A percentile compares a stretch with the other conserved stretches of the same genome.
Evolutionary conservation across 2,329 filamentous ascomycete genomes (phyloP).

Genomic region (Talaromyces sp.): DNA sequence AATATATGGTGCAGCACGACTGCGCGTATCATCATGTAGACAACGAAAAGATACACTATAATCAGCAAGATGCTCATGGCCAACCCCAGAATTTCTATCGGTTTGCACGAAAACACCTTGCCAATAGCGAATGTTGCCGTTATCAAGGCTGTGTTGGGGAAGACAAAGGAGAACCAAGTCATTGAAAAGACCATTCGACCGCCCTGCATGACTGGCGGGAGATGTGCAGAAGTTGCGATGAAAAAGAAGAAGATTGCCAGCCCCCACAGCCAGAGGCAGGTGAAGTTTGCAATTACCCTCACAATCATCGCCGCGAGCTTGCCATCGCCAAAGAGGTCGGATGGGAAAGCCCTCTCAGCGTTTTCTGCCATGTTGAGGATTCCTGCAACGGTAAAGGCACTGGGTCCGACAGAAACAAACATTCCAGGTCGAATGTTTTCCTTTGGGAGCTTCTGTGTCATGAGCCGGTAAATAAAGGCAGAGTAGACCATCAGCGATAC

Average conservation of each 20-base stretch:
- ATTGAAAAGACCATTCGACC: slow-evolving; percentile 69
- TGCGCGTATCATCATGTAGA: slow-evolving; percentile 65
- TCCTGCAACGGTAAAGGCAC: slow-evolving; percentile 61
- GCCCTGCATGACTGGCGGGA: slow-evolving; percentile 54
- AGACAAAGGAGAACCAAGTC: slow-evolving; percentile 81
- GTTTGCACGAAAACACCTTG: slow-evolving; percentile 52
- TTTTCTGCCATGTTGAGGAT: slow-evolving; percentile 54
- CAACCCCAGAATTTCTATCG: slow-evolving; percentile 63
- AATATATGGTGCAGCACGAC: slow-evolving; percentile 63
- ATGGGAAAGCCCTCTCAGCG: slow-evolving; percentile 23
- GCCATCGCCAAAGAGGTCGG: slow-evolving; percentile 54
- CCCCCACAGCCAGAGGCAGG: slow-evolving; percentile 75
- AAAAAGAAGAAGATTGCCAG: slow-evolving; percentile 82
- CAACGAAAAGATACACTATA: slow-evolving; percentile 63
- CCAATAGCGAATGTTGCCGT: slow-evolving; percentile 70
- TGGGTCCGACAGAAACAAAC: slow-evolving; percentile 78
- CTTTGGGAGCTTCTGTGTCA: slow-evolving; percentile 78
- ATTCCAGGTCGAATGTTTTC: slow-evolving; percentile 74
- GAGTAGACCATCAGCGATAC: slow-evolving; percentile 74
- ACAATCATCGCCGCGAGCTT: slow-evolving; percentile 51
- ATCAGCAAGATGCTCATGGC: slow-evolving; percentile 63
- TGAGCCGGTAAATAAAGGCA: slow-evolving; percentile 77
- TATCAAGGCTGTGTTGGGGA: slow-evolving; percentile 70
- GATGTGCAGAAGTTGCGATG: slow-evolving; percentile 70
- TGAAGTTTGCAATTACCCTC: slow-evolving; percentile 55